These are phyloP conservation scores for Lodderomyces theae DNA, from an alignment of 1,139 yeast genomes.

Conservation along the genomic window DNA sequence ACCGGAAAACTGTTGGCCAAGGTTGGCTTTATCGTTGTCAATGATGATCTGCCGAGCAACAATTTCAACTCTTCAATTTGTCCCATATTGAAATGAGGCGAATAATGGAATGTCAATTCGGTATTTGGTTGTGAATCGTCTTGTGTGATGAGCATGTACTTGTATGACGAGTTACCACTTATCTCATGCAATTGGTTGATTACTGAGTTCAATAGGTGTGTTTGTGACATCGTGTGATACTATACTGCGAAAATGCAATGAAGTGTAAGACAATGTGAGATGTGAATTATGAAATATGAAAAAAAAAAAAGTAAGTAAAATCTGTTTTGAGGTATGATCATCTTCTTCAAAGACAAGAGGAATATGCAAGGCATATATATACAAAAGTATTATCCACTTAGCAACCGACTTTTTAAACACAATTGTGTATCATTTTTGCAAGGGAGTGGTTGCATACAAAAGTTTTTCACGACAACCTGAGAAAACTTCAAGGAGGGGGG, in stretches of 20 bases:
- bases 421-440: no score
- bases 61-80: conserved; percentile 15
- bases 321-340: not conserved
- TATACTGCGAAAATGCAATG: no score
- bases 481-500: no score
- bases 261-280: not conserved
- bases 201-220: not conserved
- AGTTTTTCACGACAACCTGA: no score
- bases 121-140: conserved; percentile 8
- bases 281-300: no score
- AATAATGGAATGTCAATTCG: conserved; percentile 15
- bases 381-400: not conserved
- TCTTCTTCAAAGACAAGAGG: not conserved
- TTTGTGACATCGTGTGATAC: not conserved
- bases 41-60: conserved; percentile 10
- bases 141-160: conserved; percentile 12
- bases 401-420: not conserved
- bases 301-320: no score
- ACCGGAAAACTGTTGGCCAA: conserved; percentile 12
- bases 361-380: not conserved
- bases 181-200: conserved; percentile 3
- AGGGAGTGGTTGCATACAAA: no score
- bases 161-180: conserved; percentile 2
- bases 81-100: conserved; percentile 15
- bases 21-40: conserved; percentile 17